Base-by-base conservation (phyloP, 2,329 filamentous ascomycete genomes). In the Tothia fuscella region DNA sequence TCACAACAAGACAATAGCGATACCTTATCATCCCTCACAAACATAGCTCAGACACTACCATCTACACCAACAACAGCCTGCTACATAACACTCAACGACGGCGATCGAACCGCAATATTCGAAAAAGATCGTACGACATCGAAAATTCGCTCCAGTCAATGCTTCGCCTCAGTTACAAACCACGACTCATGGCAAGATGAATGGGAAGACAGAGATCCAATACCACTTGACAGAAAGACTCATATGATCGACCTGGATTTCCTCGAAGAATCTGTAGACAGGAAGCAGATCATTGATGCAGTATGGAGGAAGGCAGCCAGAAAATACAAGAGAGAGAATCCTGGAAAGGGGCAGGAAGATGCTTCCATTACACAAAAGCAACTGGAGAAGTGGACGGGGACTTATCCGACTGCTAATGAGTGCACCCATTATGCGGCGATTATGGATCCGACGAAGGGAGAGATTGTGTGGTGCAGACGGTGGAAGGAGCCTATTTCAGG, bases 141-240 rank as follows among this genome's bases (percentile, higher is more conserved):
- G 3, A 59, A 59, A 1, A 50, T 68, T 5, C 60, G 63, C n/a
- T 59, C 58, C 1, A 68, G 66, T 2, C 53, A 54, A 1, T 58
- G 64, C 2, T 78, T 79, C 50, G 66, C 78, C 28, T 62, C 68
- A 3, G 63, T 66, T 9, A 76, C 73, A 1, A 79, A 79, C 50
- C 70, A 73, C 51, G 72, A 78, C 20, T 20, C 44, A 50, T 38
- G 2, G 34, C 44, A 3, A 45, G n/a, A n/a, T n/a, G n/a, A n/a
- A n/a, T n/a, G n/a, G n/a, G n/a, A 50, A 22, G 35, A 38, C 3
- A 42, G 50, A 31, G 26, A 36, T 4, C 4, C 32, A 28, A 49
- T 33, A 38, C 48, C 38, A 35, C 50, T 36, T 43, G 37, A 45
- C 41, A 46, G 50, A 36, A 46, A 55, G 44, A 17, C 49, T n/a